Base-by-base conservation (phyloP, 352 stramenopile species). In the Plasmopara halstedii region DNA sequence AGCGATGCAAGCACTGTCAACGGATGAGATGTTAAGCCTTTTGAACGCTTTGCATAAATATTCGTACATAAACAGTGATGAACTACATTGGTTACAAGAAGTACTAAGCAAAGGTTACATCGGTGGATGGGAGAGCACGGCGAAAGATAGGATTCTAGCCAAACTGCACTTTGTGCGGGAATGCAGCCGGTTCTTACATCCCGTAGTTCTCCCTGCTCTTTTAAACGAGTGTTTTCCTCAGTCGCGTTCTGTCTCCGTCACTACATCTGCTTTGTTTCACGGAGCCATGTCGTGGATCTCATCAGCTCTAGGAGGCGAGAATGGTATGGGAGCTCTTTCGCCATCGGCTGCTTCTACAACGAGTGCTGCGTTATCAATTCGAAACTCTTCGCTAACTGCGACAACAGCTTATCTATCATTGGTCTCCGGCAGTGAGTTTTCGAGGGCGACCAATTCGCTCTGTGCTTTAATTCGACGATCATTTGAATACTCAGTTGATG, bases 21-120 rank as follows among this genome's bases (percentile, higher is more conserved):
- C 74, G 0, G 76, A 77, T 31, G 73, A 88, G 37, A 53, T 88
- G 45, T 39, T 88, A 11, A 65, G 69, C 19, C 37, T 88, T 11
- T 42, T 88, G 37, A 62, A 62, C 22, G 62, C 69, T 7, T 53
- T 91, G 44, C 61, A 75, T 36, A 59, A 76, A 22, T 78, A 84
- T 46, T 86, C 80, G 34, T 91, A 84, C 45, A 82, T 91, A 38
- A 91, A 82, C 33, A 56, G 45, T 3, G 73, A 86, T n/a, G 80
- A 91, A 52, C 51, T 65, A 4, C 59, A 78, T 53, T 62, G 68
- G 7, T 81, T 91, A 51, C 75, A 83, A 51, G 77, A 88, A 43
- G 55, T 91, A 21, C 65, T 91, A 6, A 79, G 88, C 36, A 84
- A 86, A 33, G 80, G 80, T 0, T 88, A 88, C 38, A 88, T 91